Conservation (phyloP, 169 alveolate species). For the Plasmodium gonderi region DNA sequence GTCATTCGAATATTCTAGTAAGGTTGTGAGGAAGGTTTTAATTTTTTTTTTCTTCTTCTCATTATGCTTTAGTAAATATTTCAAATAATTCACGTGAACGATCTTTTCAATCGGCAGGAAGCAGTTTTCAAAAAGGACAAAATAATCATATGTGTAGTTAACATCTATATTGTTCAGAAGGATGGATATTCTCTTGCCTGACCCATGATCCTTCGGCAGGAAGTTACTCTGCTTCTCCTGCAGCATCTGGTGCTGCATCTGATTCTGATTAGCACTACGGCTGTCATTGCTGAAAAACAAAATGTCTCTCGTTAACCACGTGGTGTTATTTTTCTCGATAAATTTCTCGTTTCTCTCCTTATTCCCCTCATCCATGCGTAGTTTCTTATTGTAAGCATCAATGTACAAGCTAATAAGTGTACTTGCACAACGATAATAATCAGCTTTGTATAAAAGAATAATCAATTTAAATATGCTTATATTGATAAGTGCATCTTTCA, state of each 20-base stretch:
- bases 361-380: background rate
- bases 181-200: background rate
- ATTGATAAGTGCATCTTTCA: conserved; percentile 37
- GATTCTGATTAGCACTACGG: no score
- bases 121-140: conserved; percentile 1
- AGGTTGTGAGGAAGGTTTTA: conserved; percentile 25
- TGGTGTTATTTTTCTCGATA: background rate
- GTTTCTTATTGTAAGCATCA: conserved; percentile 12
- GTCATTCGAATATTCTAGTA: conserved; percentile 36
- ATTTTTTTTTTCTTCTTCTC: conserved; percentile 65
- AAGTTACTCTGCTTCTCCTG: no score
- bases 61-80: conserved; percentile 41
- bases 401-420: conserved; percentile 29
- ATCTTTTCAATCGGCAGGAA: conserved; percentile 57
- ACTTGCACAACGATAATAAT: conserved; percentile 58
- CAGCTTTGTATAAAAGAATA: conserved; percentile 60
- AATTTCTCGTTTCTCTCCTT: background rate
- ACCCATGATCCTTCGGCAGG: no score
- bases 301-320: background rate
- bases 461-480: conserved; percentile 33
- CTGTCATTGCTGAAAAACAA: no score
- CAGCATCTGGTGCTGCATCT: no score
- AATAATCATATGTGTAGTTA: conserved; percentile 15
- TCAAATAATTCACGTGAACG: conserved; percentile 45
- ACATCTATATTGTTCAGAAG: background rate